Evolutionary conservation across 179 eudicot species (phyloP), one percentile per base, ranked within the genome.

Genomic region (Nepenthes alata): DNA sequence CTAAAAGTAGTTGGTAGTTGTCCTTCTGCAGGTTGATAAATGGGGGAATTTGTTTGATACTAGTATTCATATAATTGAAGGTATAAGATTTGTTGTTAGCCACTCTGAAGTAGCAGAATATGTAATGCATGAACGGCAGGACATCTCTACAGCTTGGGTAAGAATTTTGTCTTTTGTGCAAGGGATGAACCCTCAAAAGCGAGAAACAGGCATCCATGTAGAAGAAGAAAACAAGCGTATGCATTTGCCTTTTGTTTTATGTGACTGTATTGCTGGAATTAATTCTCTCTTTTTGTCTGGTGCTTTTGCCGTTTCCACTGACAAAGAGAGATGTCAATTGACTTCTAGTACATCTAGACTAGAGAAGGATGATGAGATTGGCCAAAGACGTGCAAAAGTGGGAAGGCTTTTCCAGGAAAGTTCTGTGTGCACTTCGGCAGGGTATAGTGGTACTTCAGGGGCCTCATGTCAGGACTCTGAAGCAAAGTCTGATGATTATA

Each of bases 181-280:
- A 84, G 97, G 99, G 65, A 82, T 90, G 89, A 79, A 83, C 64
- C 87, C 97, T 69, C 87, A 69, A 72, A 90, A 89, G 81, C 74
- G 97, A 77, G 97, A 87, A 75, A 94, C 83, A 35, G 85, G 89
- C 63, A 79, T 81, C 54, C 96, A 94, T 62, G 65, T 84, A 59
- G 99, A 94, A 82, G 99, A 94, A 74, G 97, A 90, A 67, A 80
- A 75, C 65, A 97, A 94, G 10, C 71, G 75, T 66, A 74, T 81
- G 66, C 87, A 87, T 74, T 76, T 85, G 71, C 99, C 97, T 53
- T 89, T 94, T 67, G 61, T 77, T 59, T 53, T 94, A 58, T 81
- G 94, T 74, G 81, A 79, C 68, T 74, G 86, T 52, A 77, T 87
- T 61, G 83, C 88, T 53, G 79, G 75, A 62, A 85, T 87, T 70